A percentile compares a stretch with the other conserved stretches of the same genome.
phyloP scores from a whole-genome alignment of 202 grass and related monocot genomes.

The Dendrocalamus latiflorus region DNA sequence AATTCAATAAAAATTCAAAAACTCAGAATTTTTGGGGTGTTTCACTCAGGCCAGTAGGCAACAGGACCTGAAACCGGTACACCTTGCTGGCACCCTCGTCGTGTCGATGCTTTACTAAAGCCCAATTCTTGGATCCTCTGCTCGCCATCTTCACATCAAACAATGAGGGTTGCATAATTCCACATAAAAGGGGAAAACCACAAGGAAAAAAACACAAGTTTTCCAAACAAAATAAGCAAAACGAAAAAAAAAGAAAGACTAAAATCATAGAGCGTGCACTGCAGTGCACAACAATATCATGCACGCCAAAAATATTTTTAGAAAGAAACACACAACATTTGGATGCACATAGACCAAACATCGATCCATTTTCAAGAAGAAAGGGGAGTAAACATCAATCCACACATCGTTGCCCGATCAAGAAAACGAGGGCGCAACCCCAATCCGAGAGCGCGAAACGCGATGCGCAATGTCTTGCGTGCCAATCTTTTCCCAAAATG shows the following conservation, averaged over 20 bases:
- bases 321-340: too few relatives aligned
- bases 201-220: not conserved
- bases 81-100: not conserved
- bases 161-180: not conserved
- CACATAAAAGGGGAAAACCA: not conserved
- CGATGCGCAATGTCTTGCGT: too few relatives aligned
- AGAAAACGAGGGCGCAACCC: too few relatives aligned
- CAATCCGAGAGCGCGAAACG: too few relatives aligned
- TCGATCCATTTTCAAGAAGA: too few relatives aligned
- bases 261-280: not conserved
- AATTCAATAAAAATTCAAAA: too few relatives aligned
- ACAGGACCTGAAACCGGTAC: slow-evolving; percentile 28
- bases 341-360: too few relatives aligned
- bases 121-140: not conserved
- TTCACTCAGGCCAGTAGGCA: slow-evolving; percentile 35
- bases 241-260: not conserved
- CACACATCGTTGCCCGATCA: too few relatives aligned
- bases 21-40: too few relatives aligned
- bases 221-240: not conserved
- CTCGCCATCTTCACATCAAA: slow-evolving; percentile 15
- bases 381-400: too few relatives aligned
- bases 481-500: too few relatives aligned
- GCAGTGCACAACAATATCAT: not conserved
- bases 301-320: not conserved
- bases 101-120: not conserved